Conservation (phyloP, 495 filamentous ascomycete genomes). For the Aspergillus diversus region DNA sequence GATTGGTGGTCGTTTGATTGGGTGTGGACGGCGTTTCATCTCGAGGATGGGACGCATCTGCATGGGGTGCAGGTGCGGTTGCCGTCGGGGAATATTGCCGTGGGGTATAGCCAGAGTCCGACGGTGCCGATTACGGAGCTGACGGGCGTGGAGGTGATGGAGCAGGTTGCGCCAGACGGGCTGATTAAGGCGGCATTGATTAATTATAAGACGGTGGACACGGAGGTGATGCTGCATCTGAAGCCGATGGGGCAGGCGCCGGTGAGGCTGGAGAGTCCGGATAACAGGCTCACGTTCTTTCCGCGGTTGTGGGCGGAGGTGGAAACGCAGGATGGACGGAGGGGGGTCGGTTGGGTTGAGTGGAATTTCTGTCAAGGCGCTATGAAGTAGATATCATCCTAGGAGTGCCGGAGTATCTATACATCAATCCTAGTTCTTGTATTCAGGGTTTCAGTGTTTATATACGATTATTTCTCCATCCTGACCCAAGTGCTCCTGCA, state of each 20-base stretch:
- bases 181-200: neutral
- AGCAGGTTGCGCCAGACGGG: neutral
- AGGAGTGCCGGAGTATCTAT: too few relatives aligned
- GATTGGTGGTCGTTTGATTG: slow-evolving; percentile 10
- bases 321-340: slow-evolving; percentile 4
- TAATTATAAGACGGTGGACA: neutral
- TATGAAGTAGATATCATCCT: too few relatives aligned
- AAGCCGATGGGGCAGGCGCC: neutral
- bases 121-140: slow-evolving; percentile 1
- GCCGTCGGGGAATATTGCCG: neutral
- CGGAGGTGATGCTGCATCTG: neutral
- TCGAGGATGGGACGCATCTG: slow-evolving; percentile 1
- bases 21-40: slow-evolving; percentile 3
- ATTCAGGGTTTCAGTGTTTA: neutral
- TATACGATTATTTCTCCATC: neutral
- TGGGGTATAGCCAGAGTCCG: slow-evolving; percentile 3
- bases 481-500: neutral
- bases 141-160: neutral
- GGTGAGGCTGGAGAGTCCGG: neutral
- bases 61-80: slow-evolving; percentile 2
- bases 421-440: too few relatives aligned
- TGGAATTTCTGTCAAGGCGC: slow-evolving; percentile 8
- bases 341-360: slow-evolving; percentile 4
- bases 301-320: slow-evolving; percentile 5
- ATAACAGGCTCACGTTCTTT: neutral